phyloP scores from a whole-genome alignment of 208 protist species.

The Acanthamoeba triangularis region DNA sequence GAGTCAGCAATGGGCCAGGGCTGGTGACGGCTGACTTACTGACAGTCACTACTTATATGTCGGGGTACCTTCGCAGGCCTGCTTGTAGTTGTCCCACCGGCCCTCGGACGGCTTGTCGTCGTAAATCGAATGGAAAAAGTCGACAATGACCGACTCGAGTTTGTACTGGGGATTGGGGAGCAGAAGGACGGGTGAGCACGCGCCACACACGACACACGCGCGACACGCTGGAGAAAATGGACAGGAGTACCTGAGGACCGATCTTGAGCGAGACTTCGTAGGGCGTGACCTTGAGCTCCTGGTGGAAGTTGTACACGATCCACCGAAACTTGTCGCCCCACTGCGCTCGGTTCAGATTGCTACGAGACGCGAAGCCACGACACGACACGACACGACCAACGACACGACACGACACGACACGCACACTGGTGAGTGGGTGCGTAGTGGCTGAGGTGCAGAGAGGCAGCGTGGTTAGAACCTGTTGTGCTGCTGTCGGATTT shows the following conservation, averaged over 20 bases:
- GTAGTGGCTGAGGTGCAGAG: too few relatives aligned
- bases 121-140: constrained; percentile 56
- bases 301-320: constrained; percentile 60
- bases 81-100: constrained; percentile 51
- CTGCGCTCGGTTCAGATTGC: constrained; percentile 48
- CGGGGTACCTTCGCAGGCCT: background rate
- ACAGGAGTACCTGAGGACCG: background rate
- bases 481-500: constrained; percentile 46
- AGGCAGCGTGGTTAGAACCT: background rate
- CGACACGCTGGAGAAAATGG: too few relatives aligned
- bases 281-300: constrained; percentile 69
- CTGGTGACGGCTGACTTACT: too few relatives aligned
- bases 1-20: background rate
- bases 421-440: too few relatives aligned
- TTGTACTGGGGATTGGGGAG: background rate
- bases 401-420: background rate
- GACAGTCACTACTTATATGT: background rate
- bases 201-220: background rate
- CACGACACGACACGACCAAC: background rate
- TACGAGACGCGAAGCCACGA: background rate
- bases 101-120: constrained; percentile 42
- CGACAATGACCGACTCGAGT: constrained; percentile 43
- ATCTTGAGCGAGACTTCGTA: constrained; percentile 62
- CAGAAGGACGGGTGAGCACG: background rate
- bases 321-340: constrained; percentile 59